A percentile compares a stretch with the other conserved stretches of the same genome.
Conservation (phyloP, 352 stramenopile species). For the Phytopythium litorale region DNA sequence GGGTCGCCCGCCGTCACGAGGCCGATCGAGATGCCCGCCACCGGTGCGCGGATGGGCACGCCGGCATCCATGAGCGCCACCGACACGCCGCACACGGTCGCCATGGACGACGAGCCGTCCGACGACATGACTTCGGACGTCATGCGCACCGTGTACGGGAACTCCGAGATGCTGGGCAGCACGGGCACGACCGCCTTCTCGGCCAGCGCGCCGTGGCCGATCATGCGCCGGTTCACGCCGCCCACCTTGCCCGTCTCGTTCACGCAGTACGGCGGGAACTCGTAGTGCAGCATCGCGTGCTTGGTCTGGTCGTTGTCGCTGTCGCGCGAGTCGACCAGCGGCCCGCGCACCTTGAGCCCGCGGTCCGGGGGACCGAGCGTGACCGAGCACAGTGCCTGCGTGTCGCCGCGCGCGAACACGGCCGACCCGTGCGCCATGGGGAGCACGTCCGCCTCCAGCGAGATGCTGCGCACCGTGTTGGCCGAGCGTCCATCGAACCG, state of each 20-base stretch:
- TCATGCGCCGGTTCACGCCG: slow-evolving; percentile 90
- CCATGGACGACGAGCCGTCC: slow-evolving; percentile 95
- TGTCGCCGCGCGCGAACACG: slow-evolving; percentile 87
- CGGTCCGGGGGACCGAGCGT: slow-evolving; percentile 82
- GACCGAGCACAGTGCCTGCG: slow-evolving; percentile 88
- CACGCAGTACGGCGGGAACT: slow-evolving; percentile 97
- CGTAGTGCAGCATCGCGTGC: slow-evolving; percentile 96
- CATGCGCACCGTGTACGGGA: slow-evolving; percentile 96
- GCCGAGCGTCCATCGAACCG: slow-evolving; percentile 86
- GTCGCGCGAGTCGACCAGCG: slow-evolving; percentile 40
- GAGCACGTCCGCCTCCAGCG: slow-evolving; percentile 84
- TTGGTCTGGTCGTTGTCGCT: slow-evolving; percentile 46
- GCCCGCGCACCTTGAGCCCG: slow-evolving; percentile 63
- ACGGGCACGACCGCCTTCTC: slow-evolving; percentile 94
- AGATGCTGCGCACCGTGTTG: slow-evolving; percentile 80
- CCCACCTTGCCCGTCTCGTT: slow-evolving; percentile 91
- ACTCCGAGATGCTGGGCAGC: slow-evolving; percentile 89
- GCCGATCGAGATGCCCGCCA: slow-evolving; percentile 96
- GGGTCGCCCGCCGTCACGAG: slow-evolving; percentile 70
- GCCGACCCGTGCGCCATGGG: slow-evolving; percentile 89
- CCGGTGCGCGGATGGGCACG: slow-evolving; percentile 91
- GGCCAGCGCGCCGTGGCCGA: slow-evolving; percentile 96
- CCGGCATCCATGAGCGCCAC: slow-evolving; percentile 97
- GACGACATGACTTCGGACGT: slow-evolving; percentile 96
- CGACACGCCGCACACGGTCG: slow-evolving; percentile 95